Evolutionary conservation across 345 rosid genomes (phyloP).

Genomic region (Dovyalis caffra): DNA sequence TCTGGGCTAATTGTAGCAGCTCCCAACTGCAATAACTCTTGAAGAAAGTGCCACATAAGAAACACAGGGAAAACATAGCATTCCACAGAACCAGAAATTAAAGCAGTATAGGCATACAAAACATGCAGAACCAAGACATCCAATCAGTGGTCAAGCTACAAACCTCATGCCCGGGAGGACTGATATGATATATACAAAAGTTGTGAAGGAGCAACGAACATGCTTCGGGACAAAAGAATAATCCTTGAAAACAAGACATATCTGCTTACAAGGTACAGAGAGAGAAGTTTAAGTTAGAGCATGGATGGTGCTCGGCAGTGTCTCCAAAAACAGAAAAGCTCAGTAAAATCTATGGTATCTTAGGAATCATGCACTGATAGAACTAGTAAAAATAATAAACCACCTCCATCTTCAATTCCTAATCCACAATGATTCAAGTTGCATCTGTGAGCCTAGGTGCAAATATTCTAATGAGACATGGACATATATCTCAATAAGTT

Average conservation of each 20-base stretch:
- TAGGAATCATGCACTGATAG: background rate
- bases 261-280: constrained; percentile 45
- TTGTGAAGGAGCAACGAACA: constrained; percentile 87
- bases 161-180: constrained; percentile 98
- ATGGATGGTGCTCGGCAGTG: background rate
- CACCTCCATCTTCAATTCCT: background rate
- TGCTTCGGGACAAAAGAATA: constrained; percentile 86
- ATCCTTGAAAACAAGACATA: constrained; percentile 85
- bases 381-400: background rate
- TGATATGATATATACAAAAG: constrained; percentile 94
- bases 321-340: background rate
- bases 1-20: constrained; percentile 59
- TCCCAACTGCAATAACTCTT: constrained; percentile 92
- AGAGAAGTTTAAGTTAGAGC: constrained; percentile 19
- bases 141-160: constrained; percentile 35
- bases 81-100: constrained; percentile 15
- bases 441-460: background rate
- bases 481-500: constrained; percentile 4
- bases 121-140: constrained; percentile 3
- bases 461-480: background rate
- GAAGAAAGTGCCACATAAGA: constrained; percentile 55
- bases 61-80: constrained; percentile 29
- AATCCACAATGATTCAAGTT: background rate
- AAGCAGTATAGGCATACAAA: constrained; percentile 23
- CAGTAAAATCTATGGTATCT: background rate